Conservation (phyloP, 78 protist species). For the Pelomyxa schiedti region DNA sequence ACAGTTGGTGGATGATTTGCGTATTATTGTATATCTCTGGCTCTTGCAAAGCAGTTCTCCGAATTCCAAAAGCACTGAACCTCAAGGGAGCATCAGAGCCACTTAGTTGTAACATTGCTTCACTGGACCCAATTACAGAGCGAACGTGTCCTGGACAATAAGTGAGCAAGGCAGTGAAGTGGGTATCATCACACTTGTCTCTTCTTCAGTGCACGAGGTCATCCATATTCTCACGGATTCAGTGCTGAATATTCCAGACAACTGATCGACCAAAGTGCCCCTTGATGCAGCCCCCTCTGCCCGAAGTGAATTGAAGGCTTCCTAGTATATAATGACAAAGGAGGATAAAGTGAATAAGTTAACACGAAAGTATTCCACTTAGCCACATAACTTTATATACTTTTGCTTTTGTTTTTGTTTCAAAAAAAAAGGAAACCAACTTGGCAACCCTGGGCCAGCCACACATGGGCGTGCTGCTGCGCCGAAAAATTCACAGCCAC, state of each 20-base stretch:
- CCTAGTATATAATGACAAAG: no score
- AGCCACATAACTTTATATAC: no score
- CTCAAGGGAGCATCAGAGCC: neutral
- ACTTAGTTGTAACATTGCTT: neutral
- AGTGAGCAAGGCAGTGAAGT: neutral
- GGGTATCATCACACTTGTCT: neutral
- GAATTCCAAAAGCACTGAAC: neutral
- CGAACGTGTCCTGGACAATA: neutral
- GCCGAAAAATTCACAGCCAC: neutral
- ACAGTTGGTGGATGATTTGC: neutral
- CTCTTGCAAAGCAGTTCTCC: neutral
- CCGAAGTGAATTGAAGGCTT: neutral
- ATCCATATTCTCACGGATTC: neutral
- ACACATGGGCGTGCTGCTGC: neutral
- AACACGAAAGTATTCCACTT: no score
- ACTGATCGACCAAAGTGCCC: neutral
- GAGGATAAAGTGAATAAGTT: no score
- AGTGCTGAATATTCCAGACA: neutral
- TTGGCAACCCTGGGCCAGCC: neutral
- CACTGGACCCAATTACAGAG: neutral
- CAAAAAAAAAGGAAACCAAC: no score
- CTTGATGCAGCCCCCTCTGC: no score
- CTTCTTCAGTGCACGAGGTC: neutral
- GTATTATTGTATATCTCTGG: neutral
- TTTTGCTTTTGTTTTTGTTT: no score